These are phyloP conservation scores for Candida quercuum DNA, from an alignment of 805 yeast species.

Conservation along the genomic window DNA sequence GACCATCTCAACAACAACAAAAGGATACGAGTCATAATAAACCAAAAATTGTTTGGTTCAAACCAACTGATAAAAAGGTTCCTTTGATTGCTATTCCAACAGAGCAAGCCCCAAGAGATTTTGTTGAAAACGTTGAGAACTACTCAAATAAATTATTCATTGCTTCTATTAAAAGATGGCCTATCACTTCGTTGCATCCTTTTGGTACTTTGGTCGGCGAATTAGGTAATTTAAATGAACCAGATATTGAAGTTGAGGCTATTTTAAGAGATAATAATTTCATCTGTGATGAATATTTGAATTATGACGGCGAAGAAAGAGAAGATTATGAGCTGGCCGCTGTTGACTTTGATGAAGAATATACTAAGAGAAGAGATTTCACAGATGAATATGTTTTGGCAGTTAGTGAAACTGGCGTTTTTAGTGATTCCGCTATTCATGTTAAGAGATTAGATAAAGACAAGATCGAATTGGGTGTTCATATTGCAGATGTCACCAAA, in stretches of 20 bases:
- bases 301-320: slow-evolving; percentile 24
- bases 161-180: slow-evolving; percentile 98
- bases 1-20: slow-evolving; percentile 84
- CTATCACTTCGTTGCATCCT: slow-evolving; percentile 96
- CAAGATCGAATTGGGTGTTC: slow-evolving; percentile 78
- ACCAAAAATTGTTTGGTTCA: slow-evolving; percentile 98
- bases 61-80: slow-evolving; percentile 96
- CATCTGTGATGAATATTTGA: slow-evolving; percentile 74
- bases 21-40: slow-evolving; percentile 26
- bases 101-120: slow-evolving; percentile 94
- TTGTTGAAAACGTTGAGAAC: slow-evolving; percentile 84
- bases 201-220: slow-evolving; percentile 90
- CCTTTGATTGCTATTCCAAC: slow-evolving; percentile 98
- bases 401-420: slow-evolving; percentile 49
- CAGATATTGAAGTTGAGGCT: slow-evolving; percentile 78
- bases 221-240: slow-evolving; percentile 75
- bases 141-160: slow-evolving; percentile 82
- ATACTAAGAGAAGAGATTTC: slow-evolving; percentile 44
- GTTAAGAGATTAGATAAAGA: slow-evolving; percentile 57
- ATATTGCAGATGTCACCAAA: slow-evolving; percentile 73
- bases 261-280: slow-evolving; percentile 84
- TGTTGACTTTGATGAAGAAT: slow-evolving; percentile 22
- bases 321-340: slow-evolving; percentile 29
- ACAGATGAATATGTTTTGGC: slow-evolving; percentile 59
- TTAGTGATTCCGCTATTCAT: slow-evolving; percentile 77